Evolutionary conservation across 1,139 yeast genomes (phyloP).

Genomic region (Candida pseudoviswanathii): DNA sequence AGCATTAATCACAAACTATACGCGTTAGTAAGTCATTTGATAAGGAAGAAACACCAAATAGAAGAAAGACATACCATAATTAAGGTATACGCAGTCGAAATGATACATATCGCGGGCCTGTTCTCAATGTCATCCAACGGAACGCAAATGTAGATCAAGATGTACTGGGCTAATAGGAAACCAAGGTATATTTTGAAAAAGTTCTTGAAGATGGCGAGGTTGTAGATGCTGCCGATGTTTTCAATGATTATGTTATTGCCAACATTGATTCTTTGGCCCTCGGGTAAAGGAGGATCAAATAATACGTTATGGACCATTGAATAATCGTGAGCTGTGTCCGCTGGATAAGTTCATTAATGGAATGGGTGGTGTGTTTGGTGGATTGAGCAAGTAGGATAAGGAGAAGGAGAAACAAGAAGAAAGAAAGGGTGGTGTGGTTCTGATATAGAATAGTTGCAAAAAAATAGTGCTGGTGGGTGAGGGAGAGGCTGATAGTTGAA

Average conservation of each 20-base stretch:
- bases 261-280: slow-evolving; percentile 25
- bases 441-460: slow-evolving; percentile 3
- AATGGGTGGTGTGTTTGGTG: not conserved
- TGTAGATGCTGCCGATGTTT: slow-evolving; percentile 25
- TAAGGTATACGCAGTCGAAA: slow-evolving; percentile 30
- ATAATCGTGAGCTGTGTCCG: not conserved
- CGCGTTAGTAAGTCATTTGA: slow-evolving; percentile 12
- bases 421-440: not conserved
- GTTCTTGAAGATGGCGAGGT: slow-evolving; percentile 19
- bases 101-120: slow-evolving; percentile 34
- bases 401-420: not conserved
- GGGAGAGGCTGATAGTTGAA: not conserved
- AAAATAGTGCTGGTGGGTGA: not conserved
- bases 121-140: slow-evolving; percentile 47
- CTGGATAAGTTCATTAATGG: no score
- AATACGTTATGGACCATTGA: slow-evolving; percentile 21
- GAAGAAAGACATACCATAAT: slow-evolving; percentile 28
- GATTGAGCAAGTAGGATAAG: not conserved
- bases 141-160: slow-evolving; percentile 39
- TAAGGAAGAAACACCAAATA: slow-evolving; percentile 1
- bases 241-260: slow-evolving; percentile 22
- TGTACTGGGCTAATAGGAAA: slow-evolving; percentile 38
- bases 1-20: slow-evolving; percentile 28
- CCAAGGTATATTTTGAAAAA: slow-evolving; percentile 31
- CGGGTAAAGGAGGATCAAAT: slow-evolving; percentile 22